phyloP scores from a whole-genome alignment of 345 rosid genomes.

The Mangifera indica region DNA sequence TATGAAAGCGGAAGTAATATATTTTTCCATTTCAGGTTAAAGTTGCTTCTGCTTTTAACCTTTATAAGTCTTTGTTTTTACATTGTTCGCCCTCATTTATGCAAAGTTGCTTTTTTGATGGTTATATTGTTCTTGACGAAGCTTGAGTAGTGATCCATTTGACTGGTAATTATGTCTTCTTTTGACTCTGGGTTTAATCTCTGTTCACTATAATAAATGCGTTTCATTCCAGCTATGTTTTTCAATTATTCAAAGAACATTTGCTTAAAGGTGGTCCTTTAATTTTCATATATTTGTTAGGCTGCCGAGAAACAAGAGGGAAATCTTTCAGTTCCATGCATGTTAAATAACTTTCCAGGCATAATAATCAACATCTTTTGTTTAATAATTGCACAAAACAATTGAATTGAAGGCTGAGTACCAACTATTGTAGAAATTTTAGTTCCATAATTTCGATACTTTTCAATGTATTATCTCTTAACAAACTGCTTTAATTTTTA shows the following conservation, averaged over 20 bases:
- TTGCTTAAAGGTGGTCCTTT: not conserved
- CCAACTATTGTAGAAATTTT: not conserved
- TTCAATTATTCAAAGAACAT: not conserved
- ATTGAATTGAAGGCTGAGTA: not conserved
- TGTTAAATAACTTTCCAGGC: not conserved
- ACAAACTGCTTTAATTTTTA: slow-evolving; percentile 6
- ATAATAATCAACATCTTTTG: not conserved
- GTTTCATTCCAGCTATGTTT: not conserved
- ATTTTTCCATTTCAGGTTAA: slow-evolving; percentile 23
- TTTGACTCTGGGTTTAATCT: not conserved
- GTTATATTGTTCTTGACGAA: not conserved
- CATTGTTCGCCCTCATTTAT: slow-evolving; percentile 7
- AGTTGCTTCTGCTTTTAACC: slow-evolving; percentile 12
- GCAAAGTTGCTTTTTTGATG: not conserved
- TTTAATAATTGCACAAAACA: not conserved
- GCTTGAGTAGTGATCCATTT: slow-evolving; percentile 11
- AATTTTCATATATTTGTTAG: not conserved
- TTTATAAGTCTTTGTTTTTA: not conserved
- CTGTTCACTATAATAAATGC: not conserved
- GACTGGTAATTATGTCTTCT: not conserved
- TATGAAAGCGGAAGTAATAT: slow-evolving; percentile 3
- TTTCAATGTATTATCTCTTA: not conserved
- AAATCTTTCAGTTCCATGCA: too few relatives aligned
- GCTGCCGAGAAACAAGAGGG: not conserved
- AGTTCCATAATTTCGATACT: not conserved